Conservation (phyloP, 2,329 filamentous ascomycete species). For the Clonostachys rhizophaga region DNA sequence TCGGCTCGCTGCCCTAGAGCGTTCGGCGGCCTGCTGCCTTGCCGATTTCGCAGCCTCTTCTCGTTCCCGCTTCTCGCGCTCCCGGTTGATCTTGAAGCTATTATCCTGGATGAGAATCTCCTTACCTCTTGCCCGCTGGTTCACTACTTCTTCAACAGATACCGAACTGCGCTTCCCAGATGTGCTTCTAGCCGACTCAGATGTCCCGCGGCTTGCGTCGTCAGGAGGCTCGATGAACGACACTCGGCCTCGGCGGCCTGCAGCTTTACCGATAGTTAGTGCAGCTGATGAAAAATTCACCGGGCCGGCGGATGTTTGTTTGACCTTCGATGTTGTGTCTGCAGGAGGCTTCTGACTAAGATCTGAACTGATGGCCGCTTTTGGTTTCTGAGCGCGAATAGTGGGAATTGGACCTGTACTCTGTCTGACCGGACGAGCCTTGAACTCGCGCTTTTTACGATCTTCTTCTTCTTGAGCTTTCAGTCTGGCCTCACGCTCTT, state of each 20-base stretch:
- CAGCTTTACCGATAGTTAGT: constrained; percentile 2
- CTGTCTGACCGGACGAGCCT: constrained; percentile 50
- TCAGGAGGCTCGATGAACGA: constrained; percentile 12
- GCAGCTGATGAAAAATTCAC: background rate
- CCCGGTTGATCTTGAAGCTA: constrained; percentile 36
- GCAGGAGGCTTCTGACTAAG: too few relatives aligned
- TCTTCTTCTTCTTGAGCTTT: constrained; percentile 56
- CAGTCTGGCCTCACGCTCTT: constrained; percentile 50
- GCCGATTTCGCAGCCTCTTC: constrained; percentile 49
- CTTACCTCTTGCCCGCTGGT: constrained; percentile 47
- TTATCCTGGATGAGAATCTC: constrained; percentile 51
- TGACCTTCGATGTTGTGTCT: too few relatives aligned
- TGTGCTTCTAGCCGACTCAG: constrained; percentile 37
- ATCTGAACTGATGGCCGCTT: too few relatives aligned
- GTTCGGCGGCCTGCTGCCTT: constrained; percentile 56
- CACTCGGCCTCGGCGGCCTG: constrained; percentile 17
- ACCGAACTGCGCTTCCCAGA: constrained; percentile 41
- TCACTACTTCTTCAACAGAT: constrained; percentile 42
- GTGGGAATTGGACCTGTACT: constrained; percentile 16
- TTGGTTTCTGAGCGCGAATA: too few relatives aligned
- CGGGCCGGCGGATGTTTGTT: background rate
- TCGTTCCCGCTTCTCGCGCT: constrained; percentile 48
- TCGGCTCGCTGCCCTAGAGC: constrained; percentile 51
- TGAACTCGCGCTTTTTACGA: constrained; percentile 57
- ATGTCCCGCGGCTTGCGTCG: constrained; percentile 31